Evolutionary conservation across 345 rosid genomes (phyloP), one percentile per base, ranked within the genome.

Genomic region (Turritis glabra): DNA sequence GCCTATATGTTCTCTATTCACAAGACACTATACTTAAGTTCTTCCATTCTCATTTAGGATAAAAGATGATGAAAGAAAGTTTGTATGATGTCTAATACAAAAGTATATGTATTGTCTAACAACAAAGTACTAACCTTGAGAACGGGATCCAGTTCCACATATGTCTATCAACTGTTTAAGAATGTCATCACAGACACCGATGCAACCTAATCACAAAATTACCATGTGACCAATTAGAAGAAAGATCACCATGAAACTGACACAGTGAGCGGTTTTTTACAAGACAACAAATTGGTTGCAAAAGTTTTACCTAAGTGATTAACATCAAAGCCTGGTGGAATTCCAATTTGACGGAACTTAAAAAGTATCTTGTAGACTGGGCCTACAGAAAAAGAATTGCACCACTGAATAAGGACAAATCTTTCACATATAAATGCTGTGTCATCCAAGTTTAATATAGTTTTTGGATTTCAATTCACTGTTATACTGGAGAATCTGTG

Each of bases 61-160:
- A 30, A 5, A n/a, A 27, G 54, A 37, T 10, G 44, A 53, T 55
- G 38, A 60, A 48, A 22, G 13, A 40, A 40, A 43, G 27, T 6
- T 17, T 69, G 40, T 61, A 61, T 33, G 22, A 27, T 21, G 25
- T 30, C 52, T 4, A 19, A 58, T 57, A 48, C 43, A 50, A 6
- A 44, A 22, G 43, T 69, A 32, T 19, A n/a, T 15, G 38, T 52
- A 52, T 35, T 25, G 43, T 23, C 43, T 60, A 48, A 69, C 46
- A 13, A 52, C 33, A 33, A 27, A 44, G 40, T 25, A 19, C 80
- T 47, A 62, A 94, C 98, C 98, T 91, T 88, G 81, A 80, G 79
- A 63, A 35, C 97, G 97, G 53, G 93, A 81, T 65, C 97, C 98
- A 26, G 97, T 91, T 82, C 97, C 98, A 76, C 98, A 94, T 59